phyloP scores from a whole-genome alignment of 2,329 filamentous ascomycete species.

The Aspergillus pseudoterreus region DNA sequence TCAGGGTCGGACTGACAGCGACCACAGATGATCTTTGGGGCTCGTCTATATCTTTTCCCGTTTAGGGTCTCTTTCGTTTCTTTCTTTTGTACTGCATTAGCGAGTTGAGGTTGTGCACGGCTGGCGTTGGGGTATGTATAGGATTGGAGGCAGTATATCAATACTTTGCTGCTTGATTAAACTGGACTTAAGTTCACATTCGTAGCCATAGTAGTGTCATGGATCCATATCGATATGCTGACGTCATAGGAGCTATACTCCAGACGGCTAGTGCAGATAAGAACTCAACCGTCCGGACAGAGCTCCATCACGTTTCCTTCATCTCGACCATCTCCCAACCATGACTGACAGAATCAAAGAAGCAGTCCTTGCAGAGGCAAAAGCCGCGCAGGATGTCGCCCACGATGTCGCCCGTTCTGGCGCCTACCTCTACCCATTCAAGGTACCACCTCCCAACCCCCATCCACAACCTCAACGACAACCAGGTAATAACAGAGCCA shows the following conservation, averaged over 20 bases:
- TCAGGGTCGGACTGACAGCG: conserved; percentile 33
- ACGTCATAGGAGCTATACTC: not conserved
- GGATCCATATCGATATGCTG: not conserved
- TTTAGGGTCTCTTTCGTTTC: conserved; percentile 9
- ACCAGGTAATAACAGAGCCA: not conserved
- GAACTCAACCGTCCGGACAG: too few species aligned
- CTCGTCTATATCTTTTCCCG: conserved; percentile 7
- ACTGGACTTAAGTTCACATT: too few species aligned
- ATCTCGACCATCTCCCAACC: not conserved
- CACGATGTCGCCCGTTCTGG: conserved; percentile 69
- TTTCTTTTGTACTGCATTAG: conserved; percentile 30
- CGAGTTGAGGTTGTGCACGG: conserved; percentile 18
- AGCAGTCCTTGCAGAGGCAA: conserved; percentile 65
- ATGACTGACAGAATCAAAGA: conserved; percentile 54
- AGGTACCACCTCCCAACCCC: conserved; percentile 34
- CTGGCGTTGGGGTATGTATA: conserved; percentile 25
- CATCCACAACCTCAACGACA: not conserved
- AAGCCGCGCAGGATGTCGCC: conserved; percentile 61
- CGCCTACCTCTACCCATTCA: conserved; percentile 83
- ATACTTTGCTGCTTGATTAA: too few species aligned
- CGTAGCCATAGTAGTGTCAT: too few species aligned
- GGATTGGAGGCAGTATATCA: conserved; percentile 13
- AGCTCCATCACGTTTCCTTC: not conserved
- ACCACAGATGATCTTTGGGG: conserved; percentile 23
- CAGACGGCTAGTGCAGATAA: not conserved